Evolutionary conservation across 1,139 yeast species (phyloP), one percentile per base, ranked within the genome.

Genomic region (Nakaseomyces bracarensis): DNA sequence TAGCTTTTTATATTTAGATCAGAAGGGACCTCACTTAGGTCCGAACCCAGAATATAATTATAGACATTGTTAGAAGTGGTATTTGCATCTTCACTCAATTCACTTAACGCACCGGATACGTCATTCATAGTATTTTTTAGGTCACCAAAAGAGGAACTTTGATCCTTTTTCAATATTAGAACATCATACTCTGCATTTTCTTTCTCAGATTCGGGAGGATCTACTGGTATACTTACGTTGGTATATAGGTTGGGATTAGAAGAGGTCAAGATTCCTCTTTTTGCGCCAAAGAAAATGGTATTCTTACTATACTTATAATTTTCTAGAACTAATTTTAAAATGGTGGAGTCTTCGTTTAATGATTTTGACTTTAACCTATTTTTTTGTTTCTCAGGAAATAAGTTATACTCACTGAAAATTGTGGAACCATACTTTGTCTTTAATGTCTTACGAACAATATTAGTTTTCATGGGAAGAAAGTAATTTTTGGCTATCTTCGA

Each of bases 371-470:
- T 19, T 8, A 18, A 18, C 6, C 18, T 9, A 19, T 7, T 9
- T 10, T 30, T 30, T 20, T 4, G 11, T 18, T 33, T 33, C 10
- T 33, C 36, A 33, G 36, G 26, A 33, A 33, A 21, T 21, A 20
- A 13, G 21, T 33, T 20, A 2, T 15, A 20, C 11, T 33, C 36
- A 20, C 21, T 33, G 18, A 33, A 33, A 4, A 33, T 33, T 1
- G 36, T 33, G 4, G 36, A 4, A 4, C 36, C 26, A 14, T 30
- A 33, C 21, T 11, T 33, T 20, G 36, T 11, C 21, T 21, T 21
- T 13, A 33, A 3, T 5, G 16, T 20, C n/a, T 21, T 21, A 10
- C 13, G n/a, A 10, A 13, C 13, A 7, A 15, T 33, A 33, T 20
- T 20, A 4, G 25, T 15, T 11, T 33, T 33, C 6, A 22, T n/a